These are phyloP conservation scores for Massarina eburnea DNA, from an alignment of 2,329 filamentous ascomycete species.

Conservation along the genomic window DNA sequence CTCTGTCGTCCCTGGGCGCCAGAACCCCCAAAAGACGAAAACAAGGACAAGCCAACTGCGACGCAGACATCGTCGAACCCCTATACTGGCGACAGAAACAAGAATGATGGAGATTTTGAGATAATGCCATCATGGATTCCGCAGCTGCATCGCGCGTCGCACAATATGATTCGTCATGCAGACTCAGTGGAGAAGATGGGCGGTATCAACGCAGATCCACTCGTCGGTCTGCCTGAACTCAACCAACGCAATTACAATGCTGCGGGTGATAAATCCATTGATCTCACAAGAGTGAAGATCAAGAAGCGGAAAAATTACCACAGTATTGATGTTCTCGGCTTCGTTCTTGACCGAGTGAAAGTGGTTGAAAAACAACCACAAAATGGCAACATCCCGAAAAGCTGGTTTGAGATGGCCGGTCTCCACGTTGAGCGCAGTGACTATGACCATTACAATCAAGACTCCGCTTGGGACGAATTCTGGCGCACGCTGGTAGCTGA, in stretches of 20 bases:
- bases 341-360: constrained; percentile 26
- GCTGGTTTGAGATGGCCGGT: constrained; percentile 6
- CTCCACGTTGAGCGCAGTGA: neutral
- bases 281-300: constrained; percentile 22
- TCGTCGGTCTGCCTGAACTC: constrained; percentile 34
- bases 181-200: constrained; percentile 23
- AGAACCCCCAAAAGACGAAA: constrained; percentile 2
- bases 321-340: constrained; percentile 39
- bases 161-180: constrained; percentile 19
- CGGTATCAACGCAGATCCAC: constrained; percentile 39
- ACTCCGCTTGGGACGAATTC: constrained; percentile 13
- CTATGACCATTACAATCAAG: neutral
- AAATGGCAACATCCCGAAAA: constrained; percentile 15
- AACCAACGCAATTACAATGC: constrained; percentile 36
- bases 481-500: constrained; percentile 21
- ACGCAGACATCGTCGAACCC: too few relatives aligned
- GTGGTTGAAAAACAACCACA: constrained; percentile 11
- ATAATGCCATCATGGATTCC: constrained; percentile 37
- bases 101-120: neutral
- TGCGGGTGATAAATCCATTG: constrained; percentile 21
- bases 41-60: neutral
- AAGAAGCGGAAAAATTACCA: constrained; percentile 23
- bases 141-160: constrained; percentile 20
- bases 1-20: constrained; percentile 45
- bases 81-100: neutral